Base-by-base conservation (phyloP, 2,329 filamentous ascomycete species). In the Ascochyta koolunga region DNA sequence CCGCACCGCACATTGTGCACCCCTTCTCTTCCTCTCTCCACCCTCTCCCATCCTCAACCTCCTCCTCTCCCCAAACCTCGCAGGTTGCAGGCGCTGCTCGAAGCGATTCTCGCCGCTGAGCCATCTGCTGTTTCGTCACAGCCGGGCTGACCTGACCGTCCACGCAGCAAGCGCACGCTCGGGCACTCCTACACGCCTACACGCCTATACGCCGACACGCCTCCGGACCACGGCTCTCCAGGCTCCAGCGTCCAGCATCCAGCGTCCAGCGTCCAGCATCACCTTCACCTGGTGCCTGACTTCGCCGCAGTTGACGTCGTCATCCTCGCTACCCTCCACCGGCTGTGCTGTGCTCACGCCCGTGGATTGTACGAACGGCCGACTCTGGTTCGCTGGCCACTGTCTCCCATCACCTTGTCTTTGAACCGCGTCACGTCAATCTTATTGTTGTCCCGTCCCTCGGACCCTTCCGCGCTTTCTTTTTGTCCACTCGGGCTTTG, bases 21-120 rank as follows among this genome's bases (percentile, higher is more conserved):
- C 55, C 52, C 40, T 54, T 51, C 45, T 41, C 53, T 50, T 42
- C 27, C 59, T 42, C 40, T 53, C 56, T 55, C 48, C 58, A 37
- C 48, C 54, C 44, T 47, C 33, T 29, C 38, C 33, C 48, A 38
- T 39, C 43, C 50, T 47, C 55, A 31, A 41, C 57, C 45, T 45
- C 54, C 53, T 41, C 45, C 33, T 31, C 38, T 32, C 49, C 33
- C 43, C 40, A 45, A 53, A 54, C 57, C 55, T 49, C 54, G 38
- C 54, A 54, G 41, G 51, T 56, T 59, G 57, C 60, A 61, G 62
- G 54, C 57, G 56, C 52, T 57, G 57, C 58, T 61, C 59, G 60
- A 58, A 56, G 57, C 59, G 54, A 58, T 59, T 51, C 43, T 54
- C 47, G 54, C 53, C 47, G 53, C 56, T 60, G 59, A 61, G 57